Conservation (phyloP, 129 eudicot genomes). For the Lactuca saligna region DNA sequence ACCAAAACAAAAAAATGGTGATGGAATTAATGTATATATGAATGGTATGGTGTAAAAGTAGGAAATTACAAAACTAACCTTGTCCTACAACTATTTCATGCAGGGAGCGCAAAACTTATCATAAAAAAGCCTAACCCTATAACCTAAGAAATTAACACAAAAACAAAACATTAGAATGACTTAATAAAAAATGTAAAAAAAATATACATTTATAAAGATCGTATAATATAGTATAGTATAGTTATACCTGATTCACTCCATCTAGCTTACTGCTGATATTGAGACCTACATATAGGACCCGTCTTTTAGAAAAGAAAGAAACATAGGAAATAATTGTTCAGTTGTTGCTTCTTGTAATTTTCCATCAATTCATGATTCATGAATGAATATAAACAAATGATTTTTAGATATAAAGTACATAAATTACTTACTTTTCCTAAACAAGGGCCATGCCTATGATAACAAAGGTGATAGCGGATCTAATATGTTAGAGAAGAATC, state of each 20-base stretch:
- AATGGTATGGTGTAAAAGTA: neutral
- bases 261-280: slow-evolving; percentile 92
- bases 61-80: slow-evolving; percentile 46
- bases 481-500: slow-evolving; percentile 99
- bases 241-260: slow-evolving; percentile 85
- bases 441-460: slow-evolving; percentile 99
- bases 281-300: slow-evolving; percentile 94
- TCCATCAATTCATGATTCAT: slow-evolving; percentile 13
- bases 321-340: slow-evolving; percentile 92
- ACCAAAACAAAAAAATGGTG: too few species aligned
- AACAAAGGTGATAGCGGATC: slow-evolving; percentile 97
- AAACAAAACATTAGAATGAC: neutral
- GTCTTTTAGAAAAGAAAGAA: slow-evolving; percentile 83
- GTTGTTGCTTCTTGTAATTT: slow-evolving; percentile 60
- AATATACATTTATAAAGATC: too few species aligned
- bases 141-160: slow-evolving; percentile 38
- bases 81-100: slow-evolving; percentile 98
- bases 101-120: slow-evolving; percentile 88
- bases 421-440: slow-evolving; percentile 69
- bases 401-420: neutral
- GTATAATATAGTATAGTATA: too few species aligned
- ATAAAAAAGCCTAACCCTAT: slow-evolving; percentile 92
- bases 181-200: too few species aligned
- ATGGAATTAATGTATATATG: too few species aligned
- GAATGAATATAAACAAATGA: neutral